Evolutionary conservation across 2,329 filamentous ascomycete genomes (phyloP).

Genomic region (Metarhizium sp.): DNA sequence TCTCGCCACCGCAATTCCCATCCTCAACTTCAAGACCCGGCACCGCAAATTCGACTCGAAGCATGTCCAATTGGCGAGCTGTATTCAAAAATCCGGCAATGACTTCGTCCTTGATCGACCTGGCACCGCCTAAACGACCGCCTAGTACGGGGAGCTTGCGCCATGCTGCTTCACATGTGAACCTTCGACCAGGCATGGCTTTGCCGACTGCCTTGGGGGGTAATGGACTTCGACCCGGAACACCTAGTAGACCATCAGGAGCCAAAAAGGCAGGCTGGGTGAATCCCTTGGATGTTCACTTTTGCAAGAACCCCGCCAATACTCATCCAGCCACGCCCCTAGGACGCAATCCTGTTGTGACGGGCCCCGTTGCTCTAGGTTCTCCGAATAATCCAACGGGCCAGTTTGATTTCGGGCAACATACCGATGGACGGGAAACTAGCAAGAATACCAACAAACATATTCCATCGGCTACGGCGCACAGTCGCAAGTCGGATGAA

Average conservation of each 20-base stretch:
- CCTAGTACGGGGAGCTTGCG: conserved; percentile 19
- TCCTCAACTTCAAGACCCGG: conserved; percentile 24
- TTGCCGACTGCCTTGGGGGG: conserved; percentile 24
- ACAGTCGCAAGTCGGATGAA: background rate
- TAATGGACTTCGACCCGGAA: conserved; percentile 19
- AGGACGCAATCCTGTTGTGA: background rate
- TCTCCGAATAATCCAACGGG: conserved; percentile 28
- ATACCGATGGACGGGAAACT: background rate
- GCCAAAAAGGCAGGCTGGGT: conserved; percentile 30
- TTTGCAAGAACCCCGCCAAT: conserved; percentile 19
- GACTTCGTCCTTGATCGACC: conserved; percentile 36
- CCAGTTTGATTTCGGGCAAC: conserved; percentile 28
- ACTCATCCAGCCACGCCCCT: background rate
- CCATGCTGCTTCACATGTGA: conserved; percentile 28
- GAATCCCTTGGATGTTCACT: conserved; percentile 40
- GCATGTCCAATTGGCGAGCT: conserved; percentile 19
- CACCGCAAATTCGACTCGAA: conserved; percentile 27
- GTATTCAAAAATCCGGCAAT: conserved; percentile 27
- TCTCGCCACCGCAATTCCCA: conserved; percentile 23
- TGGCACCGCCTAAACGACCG: conserved; percentile 22
- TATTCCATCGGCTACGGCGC: background rate
- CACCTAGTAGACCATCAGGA: conserved; percentile 12
- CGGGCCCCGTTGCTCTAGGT: background rate
- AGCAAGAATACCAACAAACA: background rate
- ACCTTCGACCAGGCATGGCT: conserved; percentile 20